Percentiles rank a stretch among this genome's conserved stretches.
These are phyloP conservation scores for Trichaptum fuscoviolaceum DNA, from an alignment of 768 basidiomycete genomes.

Conservation along the genomic window DNA sequence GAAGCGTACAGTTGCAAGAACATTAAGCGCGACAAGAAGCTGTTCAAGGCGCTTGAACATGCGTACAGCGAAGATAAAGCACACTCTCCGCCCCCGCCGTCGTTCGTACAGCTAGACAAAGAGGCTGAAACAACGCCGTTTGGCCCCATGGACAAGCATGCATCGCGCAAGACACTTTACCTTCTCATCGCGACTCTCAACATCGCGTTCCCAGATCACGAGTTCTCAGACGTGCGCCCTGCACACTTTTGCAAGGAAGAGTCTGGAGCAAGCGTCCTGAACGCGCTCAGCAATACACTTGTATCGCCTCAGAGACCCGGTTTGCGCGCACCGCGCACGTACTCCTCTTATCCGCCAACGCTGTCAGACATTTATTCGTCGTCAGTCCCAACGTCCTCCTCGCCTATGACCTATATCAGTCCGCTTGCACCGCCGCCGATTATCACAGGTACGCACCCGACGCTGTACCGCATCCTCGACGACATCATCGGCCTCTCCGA, in stretches of 20 bases:
- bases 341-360: slow-evolving; percentile 81
- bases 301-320: slow-evolving; percentile 66
- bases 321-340: slow-evolving; percentile 67
- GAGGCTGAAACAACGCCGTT: slow-evolving; percentile 83
- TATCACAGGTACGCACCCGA: slow-evolving; percentile 81
- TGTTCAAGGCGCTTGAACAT: slow-evolving; percentile 88
- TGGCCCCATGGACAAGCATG: slow-evolving; percentile 81
- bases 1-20: slow-evolving; percentile 99
- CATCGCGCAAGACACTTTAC: slow-evolving; percentile 88
- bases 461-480: slow-evolving; percentile 82
- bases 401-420: slow-evolving; percentile 57
- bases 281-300: slow-evolving; percentile 79
- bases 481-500: slow-evolving; percentile 86
- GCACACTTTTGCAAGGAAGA: slow-evolving; percentile 82
- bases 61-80: slow-evolving; percentile 79
- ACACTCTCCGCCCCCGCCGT: slow-evolving; percentile 79
- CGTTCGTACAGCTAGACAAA: slow-evolving; percentile 65
- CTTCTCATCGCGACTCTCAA: slow-evolving; percentile 96
- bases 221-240: slow-evolving; percentile 89
- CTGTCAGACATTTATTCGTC: slow-evolving; percentile 70
- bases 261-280: slow-evolving; percentile 69
- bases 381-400: slow-evolving; percentile 66
- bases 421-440: slow-evolving; percentile 70
- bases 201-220: slow-evolving; percentile 95
- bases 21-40: slow-evolving; percentile 93